Evolutionary conservation across 306 rosid genomes (phyloP).

Genomic region (Datisca glomerata): DNA sequence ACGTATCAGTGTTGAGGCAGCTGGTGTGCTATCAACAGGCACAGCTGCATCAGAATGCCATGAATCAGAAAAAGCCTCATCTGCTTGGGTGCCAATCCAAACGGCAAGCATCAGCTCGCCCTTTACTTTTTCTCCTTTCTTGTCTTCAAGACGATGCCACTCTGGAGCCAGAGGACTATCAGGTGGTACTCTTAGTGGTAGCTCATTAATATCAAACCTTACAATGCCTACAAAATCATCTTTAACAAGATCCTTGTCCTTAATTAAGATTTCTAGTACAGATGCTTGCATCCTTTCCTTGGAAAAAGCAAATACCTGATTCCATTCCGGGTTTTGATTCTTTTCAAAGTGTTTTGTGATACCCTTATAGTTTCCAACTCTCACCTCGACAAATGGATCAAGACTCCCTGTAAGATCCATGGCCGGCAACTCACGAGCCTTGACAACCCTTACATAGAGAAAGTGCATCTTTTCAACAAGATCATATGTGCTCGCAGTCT

Average conservation of each 20-base stretch:
- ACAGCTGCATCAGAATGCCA: constrained; percentile 59
- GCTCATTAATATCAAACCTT: constrained; percentile 71
- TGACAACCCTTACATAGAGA: constrained; percentile 73
- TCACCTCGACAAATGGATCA: constrained; percentile 80
- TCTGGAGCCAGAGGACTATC: constrained; percentile 91
- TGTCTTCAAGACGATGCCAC: constrained; percentile 69
- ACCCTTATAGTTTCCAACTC: constrained; percentile 74
- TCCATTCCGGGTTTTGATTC: constrained; percentile 69
- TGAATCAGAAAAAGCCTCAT: constrained; percentile 79
- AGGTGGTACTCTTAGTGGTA: constrained; percentile 70
- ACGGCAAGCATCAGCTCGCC: constrained; percentile 89
- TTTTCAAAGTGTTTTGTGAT: constrained; percentile 74
- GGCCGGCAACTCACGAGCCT: constrained; percentile 76
- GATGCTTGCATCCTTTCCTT: constrained; percentile 86
- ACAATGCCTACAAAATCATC: constrained; percentile 84
- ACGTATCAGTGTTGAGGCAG: constrained; percentile 26
- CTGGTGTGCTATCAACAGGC: constrained; percentile 30
- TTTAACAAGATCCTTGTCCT: constrained; percentile 63
- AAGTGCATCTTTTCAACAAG: constrained; percentile 88
- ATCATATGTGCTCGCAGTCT: constrained; percentile 69
- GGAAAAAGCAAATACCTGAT: constrained; percentile 77
- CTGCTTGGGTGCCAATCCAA: constrained; percentile 95
- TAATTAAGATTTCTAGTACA: constrained; percentile 63
- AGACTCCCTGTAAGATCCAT: constrained; percentile 83
- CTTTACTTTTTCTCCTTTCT: constrained; percentile 61